Percentiles rank a stretch among this genome's conserved stretches.
These are phyloP conservation scores for Mycena chlorophos DNA, from an alignment of 768 basidiomycete genomes.

Conservation along the genomic window DNA sequence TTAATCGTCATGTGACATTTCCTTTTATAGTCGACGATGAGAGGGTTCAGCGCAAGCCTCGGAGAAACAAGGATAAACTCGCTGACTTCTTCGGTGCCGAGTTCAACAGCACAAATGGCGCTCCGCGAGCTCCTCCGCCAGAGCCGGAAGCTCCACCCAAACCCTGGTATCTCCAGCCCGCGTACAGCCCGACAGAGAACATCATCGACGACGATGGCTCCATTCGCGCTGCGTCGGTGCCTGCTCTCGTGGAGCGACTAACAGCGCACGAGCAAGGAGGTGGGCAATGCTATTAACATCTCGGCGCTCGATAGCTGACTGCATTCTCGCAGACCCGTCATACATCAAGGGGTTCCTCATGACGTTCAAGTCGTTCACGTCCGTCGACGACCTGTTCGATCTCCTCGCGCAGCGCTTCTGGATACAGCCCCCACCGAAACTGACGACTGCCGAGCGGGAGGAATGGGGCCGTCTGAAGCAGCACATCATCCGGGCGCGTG, in stretches of 20 bases:
- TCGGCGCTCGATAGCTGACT: slow-evolving; percentile 2
- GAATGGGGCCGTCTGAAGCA: slow-evolving; percentile 89
- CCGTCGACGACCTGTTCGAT: slow-evolving; percentile 78
- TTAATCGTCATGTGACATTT: no score
- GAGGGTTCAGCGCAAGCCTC: no score
- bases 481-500: slow-evolving; percentile 81
- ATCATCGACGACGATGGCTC: slow-evolving; percentile 81
- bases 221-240: slow-evolving; percentile 83
- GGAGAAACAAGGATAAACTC: slow-evolving; percentile 61
- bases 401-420: slow-evolving; percentile 78
- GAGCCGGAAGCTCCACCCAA: slow-evolving; percentile 43
- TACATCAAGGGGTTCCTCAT: slow-evolving; percentile 91
- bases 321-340: slow-evolving; percentile 54
- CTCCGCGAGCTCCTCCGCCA: slow-evolving; percentile 12
- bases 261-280: slow-evolving; percentile 90
- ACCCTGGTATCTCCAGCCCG: slow-evolving; percentile 86
- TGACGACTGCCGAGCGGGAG: slow-evolving; percentile 60
- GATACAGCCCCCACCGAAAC: slow-evolving; percentile 68
- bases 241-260: slow-evolving; percentile 83
- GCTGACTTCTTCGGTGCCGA: slow-evolving; percentile 66
- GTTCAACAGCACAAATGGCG: slow-evolving; percentile 42
- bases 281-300: slow-evolving; percentile 40
- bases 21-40: no score
- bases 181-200: slow-evolving; percentile 79
- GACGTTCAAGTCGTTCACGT: slow-evolving; percentile 95